Conservation (phyloP, 106 monocot genomes). For the Dendrobium huoshanense region DNA sequence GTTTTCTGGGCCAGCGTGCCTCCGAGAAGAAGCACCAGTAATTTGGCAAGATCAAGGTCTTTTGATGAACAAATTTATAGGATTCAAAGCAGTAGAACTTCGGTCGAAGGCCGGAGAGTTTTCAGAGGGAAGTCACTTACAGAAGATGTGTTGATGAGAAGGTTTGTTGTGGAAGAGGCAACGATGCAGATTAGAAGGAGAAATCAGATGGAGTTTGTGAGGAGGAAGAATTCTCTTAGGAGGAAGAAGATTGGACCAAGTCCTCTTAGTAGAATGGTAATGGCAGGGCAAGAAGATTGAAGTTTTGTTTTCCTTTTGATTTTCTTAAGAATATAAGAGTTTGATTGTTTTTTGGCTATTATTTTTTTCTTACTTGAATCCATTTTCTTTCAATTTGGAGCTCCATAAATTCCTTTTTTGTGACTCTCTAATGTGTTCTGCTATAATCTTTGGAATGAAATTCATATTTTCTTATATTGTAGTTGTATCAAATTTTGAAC, state of each 20-base stretch:
- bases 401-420: not conserved
- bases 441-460: too few species aligned
- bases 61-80: conserved; percentile 10
- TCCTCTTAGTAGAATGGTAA: conserved; percentile 64
- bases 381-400: not conserved
- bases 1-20: conserved; percentile 36
- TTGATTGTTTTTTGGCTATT: not conserved
- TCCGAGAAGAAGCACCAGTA: conserved; percentile 62
- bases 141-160: conserved; percentile 75
- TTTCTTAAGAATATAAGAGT: not conserved
- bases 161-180: conserved; percentile 76
- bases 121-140: conserved; percentile 88
- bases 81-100: conserved; percentile 6
- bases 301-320: not conserved
- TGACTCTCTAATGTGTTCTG: too few species aligned
- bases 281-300: conserved; percentile 36
- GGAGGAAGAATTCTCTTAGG: conserved; percentile 46
- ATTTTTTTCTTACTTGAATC: not conserved
- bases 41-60: conserved; percentile 45
- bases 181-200: conserved; percentile 40
- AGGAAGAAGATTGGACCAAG: conserved; percentile 76
- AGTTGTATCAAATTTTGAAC: too few species aligned
- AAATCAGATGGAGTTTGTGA: conserved; percentile 80
- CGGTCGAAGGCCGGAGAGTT: conserved; percentile 32
- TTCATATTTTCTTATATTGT: too few species aligned